Conservation (phyloP, 441 rosid species). For the Croton setiger region DNA sequence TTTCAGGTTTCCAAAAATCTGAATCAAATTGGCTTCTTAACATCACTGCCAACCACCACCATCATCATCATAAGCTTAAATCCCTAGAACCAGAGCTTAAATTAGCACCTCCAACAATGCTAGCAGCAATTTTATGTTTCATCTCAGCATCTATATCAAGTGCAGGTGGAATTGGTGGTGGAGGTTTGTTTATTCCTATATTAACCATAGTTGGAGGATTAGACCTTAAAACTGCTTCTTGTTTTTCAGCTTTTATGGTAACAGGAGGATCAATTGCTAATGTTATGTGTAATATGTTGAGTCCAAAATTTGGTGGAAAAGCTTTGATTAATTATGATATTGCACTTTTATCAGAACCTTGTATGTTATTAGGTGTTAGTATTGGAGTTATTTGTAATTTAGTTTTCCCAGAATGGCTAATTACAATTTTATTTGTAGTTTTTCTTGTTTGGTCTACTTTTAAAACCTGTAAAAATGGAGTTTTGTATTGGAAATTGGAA, state of each 20-base stretch:
- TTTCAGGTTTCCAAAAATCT: slow-evolving; percentile 16
- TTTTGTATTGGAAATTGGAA: slow-evolving; percentile 58
- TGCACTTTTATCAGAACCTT: slow-evolving; percentile 75
- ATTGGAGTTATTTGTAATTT: slow-evolving; percentile 74
- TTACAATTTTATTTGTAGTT: slow-evolving; percentile 59
- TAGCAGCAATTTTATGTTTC: slow-evolving; percentile 61
- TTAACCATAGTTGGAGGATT: slow-evolving; percentile 62
- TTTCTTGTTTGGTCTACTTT: slow-evolving; percentile 83
- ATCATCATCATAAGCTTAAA: slow-evolving; percentile 10
- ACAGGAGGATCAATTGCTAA: slow-evolving; percentile 89
- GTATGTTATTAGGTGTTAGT: slow-evolving; percentile 86
- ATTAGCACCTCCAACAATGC: slow-evolving; percentile 31
- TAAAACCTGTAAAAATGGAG: slow-evolving; percentile 65
- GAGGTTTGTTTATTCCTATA: slow-evolving; percentile 80
- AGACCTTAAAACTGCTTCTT: slow-evolving; percentile 74
- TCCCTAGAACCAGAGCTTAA: slow-evolving; percentile 30
- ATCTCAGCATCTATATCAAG: slow-evolving; percentile 70
- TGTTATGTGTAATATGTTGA: slow-evolving; percentile 44
- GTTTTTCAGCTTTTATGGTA: slow-evolving; percentile 92
- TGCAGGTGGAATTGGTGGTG: slow-evolving; percentile 98
- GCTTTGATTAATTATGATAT: slow-evolving; percentile 64
- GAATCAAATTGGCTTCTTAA: slow-evolving; percentile 16
- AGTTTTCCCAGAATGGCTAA: slow-evolving; percentile 82
- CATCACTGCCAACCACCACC: slow-evolving; percentile 33
- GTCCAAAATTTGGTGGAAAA: slow-evolving; percentile 42